phyloP scores from a whole-genome alignment of 176 grass and related monocot genomes.

The Ampelocalamus luodianensis region DNA sequence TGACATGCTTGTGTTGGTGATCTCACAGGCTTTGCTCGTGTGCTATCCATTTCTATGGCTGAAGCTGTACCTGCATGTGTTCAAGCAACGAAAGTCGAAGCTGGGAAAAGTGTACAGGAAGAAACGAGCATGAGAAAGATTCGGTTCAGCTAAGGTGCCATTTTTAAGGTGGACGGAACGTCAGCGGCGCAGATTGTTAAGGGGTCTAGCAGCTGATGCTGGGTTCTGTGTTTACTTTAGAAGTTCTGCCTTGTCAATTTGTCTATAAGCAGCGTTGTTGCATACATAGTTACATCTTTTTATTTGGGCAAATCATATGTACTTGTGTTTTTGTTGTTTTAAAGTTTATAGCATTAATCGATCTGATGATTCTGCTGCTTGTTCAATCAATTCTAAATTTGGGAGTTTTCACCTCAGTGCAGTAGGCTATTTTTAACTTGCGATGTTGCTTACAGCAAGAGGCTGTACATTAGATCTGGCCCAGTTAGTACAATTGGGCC shows the following conservation, averaged over 20 bases:
- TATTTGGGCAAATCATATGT: not conserved
- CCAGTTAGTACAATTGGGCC: not conserved
- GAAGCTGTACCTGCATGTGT: conserved; percentile 87
- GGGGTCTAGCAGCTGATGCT: not conserved
- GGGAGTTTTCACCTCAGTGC: not conserved
- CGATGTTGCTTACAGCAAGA: too few relatives aligned
- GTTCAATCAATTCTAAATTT: not conserved
- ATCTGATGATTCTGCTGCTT: too few relatives aligned
- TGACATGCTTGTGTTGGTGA: conserved; percentile 1
- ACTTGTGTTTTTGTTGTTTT: too few relatives aligned
- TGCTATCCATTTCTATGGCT: conserved; percentile 82
- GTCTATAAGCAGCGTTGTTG: not conserved
- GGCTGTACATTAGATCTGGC: not conserved
- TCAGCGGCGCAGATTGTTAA: not conserved
- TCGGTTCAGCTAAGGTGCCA: not conserved
- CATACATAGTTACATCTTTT: not conserved
- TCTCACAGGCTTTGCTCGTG: conserved; percentile 61
- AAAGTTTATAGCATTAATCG: too few relatives aligned
- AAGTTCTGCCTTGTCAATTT: not conserved
- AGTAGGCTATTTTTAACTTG: not conserved
- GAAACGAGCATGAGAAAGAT: conserved; percentile 58
- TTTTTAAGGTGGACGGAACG: not conserved
- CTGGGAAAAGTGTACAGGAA: conserved; percentile 56
- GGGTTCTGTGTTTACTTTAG: not conserved
- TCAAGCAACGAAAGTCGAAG: conserved; percentile 85